Evolutionary conservation across 345 rosid species (phyloP).

Genomic region (Sonneratia caseolaris): DNA sequence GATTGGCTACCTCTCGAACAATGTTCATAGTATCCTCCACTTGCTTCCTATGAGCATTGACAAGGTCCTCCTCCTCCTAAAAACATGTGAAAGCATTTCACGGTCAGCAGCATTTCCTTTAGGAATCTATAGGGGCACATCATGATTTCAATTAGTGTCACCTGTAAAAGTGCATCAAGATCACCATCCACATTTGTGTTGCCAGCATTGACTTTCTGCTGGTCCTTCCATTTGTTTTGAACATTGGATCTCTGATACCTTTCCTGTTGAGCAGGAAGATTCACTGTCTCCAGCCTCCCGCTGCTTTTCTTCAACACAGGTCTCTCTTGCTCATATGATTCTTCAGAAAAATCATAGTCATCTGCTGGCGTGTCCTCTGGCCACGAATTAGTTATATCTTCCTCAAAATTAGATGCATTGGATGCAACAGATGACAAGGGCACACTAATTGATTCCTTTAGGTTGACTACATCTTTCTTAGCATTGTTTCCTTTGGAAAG

Average conservation of each 20-base stretch:
- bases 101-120: neutral
- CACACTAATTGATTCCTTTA: slow-evolving; percentile 60
- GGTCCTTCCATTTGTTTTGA: slow-evolving; percentile 45
- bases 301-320: slow-evolving; percentile 52
- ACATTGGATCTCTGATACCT: slow-evolving; percentile 42
- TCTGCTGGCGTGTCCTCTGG: slow-evolving; percentile 61
- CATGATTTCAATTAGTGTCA: slow-evolving; percentile 13
- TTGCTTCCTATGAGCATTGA: slow-evolving; percentile 86
- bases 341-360: slow-evolving; percentile 68
- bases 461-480: slow-evolving; percentile 70
- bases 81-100: slow-evolving; percentile 3
- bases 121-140: slow-evolving; percentile 2
- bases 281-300: slow-evolving; percentile 50
- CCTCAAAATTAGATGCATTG: slow-evolving; percentile 48
- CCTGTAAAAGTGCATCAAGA: slow-evolving; percentile 70
- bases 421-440: slow-evolving; percentile 63
- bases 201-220: slow-evolving; percentile 40
- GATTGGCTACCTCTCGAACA: slow-evolving; percentile 64
- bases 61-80: slow-evolving; percentile 97
- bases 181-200: slow-evolving; percentile 60
- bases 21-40: slow-evolving; percentile 96
- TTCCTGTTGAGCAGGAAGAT: slow-evolving; percentile 32
- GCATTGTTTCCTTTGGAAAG: slow-evolving; percentile 84
- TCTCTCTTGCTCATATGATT: slow-evolving; percentile 60
- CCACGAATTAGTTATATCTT: slow-evolving; percentile 69